A percentile compares a stretch with the other conserved stretches of the same genome.
phyloP scores from a whole-genome alignment of 805 yeast genomes.

The Dipodascopsis uninucleata region DNA sequence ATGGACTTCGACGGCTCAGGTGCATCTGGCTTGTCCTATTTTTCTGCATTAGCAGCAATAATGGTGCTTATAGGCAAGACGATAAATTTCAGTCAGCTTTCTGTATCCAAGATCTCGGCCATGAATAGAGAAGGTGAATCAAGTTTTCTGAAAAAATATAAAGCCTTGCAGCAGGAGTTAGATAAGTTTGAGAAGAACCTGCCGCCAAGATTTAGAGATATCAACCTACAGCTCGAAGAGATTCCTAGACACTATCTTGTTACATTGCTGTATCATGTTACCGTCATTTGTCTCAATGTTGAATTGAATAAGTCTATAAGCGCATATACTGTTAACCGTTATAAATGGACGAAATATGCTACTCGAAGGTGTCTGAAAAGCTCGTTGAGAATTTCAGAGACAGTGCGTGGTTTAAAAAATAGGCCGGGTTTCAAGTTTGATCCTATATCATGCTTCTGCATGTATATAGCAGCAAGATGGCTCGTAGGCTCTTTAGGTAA shows the following conservation, averaged over 20 bases:
- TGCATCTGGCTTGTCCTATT: slow-evolving; percentile 1
- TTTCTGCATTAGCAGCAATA: slow-evolving; percentile 14
- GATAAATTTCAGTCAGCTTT: slow-evolving; percentile 3
- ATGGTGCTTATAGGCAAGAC: slow-evolving; percentile 17
- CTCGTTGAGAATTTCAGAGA: slow-evolving; percentile 2
- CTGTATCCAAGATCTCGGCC: slow-evolving; percentile 1
- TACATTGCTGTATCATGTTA: slow-evolving; percentile 13
- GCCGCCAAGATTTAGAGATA: too few species aligned
- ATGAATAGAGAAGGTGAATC: slow-evolving; percentile 10
- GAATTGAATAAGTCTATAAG: too few species aligned
- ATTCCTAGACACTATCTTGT: too few species aligned
- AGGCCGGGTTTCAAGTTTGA: slow-evolving; percentile 10
- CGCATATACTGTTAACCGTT: slow-evolving; percentile 1
- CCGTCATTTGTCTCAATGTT: slow-evolving; percentile 21
- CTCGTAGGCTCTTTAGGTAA: slow-evolving; percentile 12
- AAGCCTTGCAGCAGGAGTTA: too few species aligned
- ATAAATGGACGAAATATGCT: slow-evolving; percentile 16
- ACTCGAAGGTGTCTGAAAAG: not conserved
- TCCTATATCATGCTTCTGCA: slow-evolving; percentile 9
- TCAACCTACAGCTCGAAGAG: too few species aligned
- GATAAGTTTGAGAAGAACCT: too few species aligned
- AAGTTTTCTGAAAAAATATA: too few species aligned
- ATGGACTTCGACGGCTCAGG: slow-evolving; percentile 2
- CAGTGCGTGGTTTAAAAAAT: slow-evolving; percentile 11
- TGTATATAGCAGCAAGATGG: slow-evolving; percentile 24